Percentiles rank a stretch among this genome's conserved stretches.
Evolutionary conservation across 2,329 filamentous ascomycete species (phyloP).

Genomic region (Alternaria metachromatica): DNA sequence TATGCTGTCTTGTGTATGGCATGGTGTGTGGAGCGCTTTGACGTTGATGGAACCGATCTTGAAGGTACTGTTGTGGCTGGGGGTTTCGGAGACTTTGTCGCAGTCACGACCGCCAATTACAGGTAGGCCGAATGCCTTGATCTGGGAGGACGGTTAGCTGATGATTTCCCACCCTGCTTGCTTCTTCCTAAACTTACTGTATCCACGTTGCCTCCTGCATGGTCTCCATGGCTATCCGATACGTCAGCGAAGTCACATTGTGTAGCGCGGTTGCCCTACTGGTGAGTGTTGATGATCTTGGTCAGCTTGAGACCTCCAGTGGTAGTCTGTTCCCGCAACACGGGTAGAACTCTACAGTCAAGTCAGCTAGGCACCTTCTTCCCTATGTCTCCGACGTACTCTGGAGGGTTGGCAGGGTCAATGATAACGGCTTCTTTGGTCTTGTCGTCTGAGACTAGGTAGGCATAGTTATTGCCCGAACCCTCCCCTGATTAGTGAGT

Average conservation of each 20-base stretch:
- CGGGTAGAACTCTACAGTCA: slow-evolving; percentile 62
- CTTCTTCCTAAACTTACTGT: slow-evolving; percentile 62
- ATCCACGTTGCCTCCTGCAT: slow-evolving; percentile 88
- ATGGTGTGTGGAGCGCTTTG: slow-evolving; percentile 91
- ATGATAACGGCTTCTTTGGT: slow-evolving; percentile 67
- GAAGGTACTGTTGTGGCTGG: slow-evolving; percentile 77
- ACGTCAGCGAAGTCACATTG: slow-evolving; percentile 6
- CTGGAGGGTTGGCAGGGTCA: slow-evolving; percentile 78
- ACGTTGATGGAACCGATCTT: slow-evolving; percentile 83
- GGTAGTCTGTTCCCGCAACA: slow-evolving; percentile 75
- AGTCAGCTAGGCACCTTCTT: not conserved
- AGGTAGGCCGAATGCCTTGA: slow-evolving; percentile 68
- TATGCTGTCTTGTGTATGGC: slow-evolving; percentile 98
- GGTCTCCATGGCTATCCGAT: slow-evolving; percentile 81
- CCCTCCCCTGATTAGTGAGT: slow-evolving; percentile 68
- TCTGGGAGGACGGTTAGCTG: slow-evolving; percentile 45
- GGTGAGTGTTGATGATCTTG: slow-evolving; percentile 94
- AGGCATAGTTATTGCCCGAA: slow-evolving; percentile 82
- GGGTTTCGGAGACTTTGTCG: slow-evolving; percentile 77
- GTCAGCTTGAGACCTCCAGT: slow-evolving; percentile 80
- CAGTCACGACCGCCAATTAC: slow-evolving; percentile 92
- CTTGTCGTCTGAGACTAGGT: slow-evolving; percentile 62
- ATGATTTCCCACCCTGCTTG: not conserved
- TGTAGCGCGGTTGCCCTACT: slow-evolving; percentile 64
- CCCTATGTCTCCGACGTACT: slow-evolving; percentile 60